Conservation (phyloP, 139 green algal genomes). For the Haematococcus lacustris region DNA sequence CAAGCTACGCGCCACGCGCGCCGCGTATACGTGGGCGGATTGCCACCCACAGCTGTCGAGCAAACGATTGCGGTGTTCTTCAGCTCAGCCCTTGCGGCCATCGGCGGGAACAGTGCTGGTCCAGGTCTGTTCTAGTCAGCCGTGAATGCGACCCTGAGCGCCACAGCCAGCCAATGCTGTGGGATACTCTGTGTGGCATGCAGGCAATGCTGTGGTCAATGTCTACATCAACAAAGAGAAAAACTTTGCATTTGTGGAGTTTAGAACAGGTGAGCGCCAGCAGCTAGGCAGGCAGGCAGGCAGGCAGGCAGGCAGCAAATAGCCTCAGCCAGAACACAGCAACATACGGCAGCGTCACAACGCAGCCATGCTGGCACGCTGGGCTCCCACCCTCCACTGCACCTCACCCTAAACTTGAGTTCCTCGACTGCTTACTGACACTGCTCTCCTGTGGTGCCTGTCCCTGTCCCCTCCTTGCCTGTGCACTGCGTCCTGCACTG, state of each 20-base stretch:
- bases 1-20: constrained; percentile 73
- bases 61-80: constrained; percentile 85
- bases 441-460: no score
- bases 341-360: no score
- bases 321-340: no score
- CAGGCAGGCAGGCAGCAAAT: no score
- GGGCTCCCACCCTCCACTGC: no score
- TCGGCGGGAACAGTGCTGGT: constrained; percentile 87
- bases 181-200: constrained; percentile 2
- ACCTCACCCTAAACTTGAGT: no score
- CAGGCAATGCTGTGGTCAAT: constrained; percentile 86
- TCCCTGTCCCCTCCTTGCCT: background rate
- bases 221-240: constrained; percentile 99
- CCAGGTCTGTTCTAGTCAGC: constrained; percentile 61
- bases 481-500: background rate
- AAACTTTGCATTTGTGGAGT: constrained; percentile 97
- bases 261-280: constrained; percentile 66
- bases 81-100: constrained; percentile 81
- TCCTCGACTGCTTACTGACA: no score
- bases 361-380: no score
- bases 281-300: no score
- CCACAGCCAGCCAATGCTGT: background rate
- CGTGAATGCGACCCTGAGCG: background rate
- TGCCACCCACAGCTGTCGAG: constrained; percentile 84
- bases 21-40: constrained; percentile 94